Evolutionary conservation across 2,329 filamentous ascomycete genomes (phyloP), one percentile per base, ranked within the genome.

Genomic region (Microsporum ferrugineum): DNA sequence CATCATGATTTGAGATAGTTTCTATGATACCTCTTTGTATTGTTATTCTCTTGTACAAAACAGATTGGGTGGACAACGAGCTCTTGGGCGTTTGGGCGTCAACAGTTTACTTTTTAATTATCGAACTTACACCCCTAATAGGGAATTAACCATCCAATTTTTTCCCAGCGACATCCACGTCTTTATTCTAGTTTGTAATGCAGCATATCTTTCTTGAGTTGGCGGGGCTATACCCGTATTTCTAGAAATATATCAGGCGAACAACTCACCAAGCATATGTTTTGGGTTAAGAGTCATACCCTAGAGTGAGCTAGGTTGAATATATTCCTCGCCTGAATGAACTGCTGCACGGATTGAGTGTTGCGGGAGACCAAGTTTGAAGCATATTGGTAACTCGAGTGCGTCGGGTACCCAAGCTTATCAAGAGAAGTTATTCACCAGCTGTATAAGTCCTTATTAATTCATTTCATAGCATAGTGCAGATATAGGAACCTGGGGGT

Each of bases 81-180:
- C 27, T 5, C n/a, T 53, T 31, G 49, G 49, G 49, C 49, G 49
- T 53, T 53, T 53, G 49, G 49, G 49, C 49, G 49, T 53, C 49
- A 53, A 53, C 12, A 31, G 49, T 53, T 43, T 53, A 7, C 27
- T 31, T 53, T 53, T 53, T 33, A 53, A 29, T 17, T 53, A 53
- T 53, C n/a, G 39, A 43, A 12, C 14, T 53, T 53, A 34, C 29
- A 33, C 29, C 49, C 29, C n/a, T n/a, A 53, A 53, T 53, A 34
- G 14, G 49, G 33, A 53, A n/a, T 53, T n/a, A n/a, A n/a, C 27
- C 29, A 53, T 53, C n/a, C 27, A 34, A 12, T 34, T 53, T 10
- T 33, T 7, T 0, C 49, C 33, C 27, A 2, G 17, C 17, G 12
- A 33, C 29, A 53, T 33, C 49, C 49, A 53, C 49, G 49, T 53